phyloP scores from a whole-genome alignment of 176 grass and related monocot genomes.

The Tillandsia fasciculata region DNA sequence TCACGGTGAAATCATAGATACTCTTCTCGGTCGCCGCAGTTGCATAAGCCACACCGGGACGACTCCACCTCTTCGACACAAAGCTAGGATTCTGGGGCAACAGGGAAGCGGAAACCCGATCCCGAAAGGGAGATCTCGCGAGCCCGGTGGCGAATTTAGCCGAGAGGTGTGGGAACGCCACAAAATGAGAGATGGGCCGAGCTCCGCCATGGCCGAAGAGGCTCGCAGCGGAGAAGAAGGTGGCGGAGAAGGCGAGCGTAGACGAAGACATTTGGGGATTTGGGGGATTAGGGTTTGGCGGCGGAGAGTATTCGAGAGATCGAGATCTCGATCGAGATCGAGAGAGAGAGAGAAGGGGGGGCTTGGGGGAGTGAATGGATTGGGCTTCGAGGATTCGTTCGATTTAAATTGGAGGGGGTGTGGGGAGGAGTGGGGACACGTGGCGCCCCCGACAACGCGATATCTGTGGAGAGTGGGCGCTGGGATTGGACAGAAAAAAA shows the following conservation, averaged over 20 bases:
- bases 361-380: too few species aligned
- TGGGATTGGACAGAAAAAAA: too few species aligned
- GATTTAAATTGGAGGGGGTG: too few species aligned
- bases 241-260: not conserved
- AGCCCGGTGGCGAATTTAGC: not conserved
- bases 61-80: conserved; percentile 10
- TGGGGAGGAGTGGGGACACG: too few species aligned
- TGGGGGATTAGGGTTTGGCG: not conserved
- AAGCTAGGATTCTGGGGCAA: not conserved
- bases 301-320: too few species aligned
- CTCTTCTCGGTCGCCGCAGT: conserved; percentile 71
- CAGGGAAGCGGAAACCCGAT: not conserved
- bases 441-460: too few species aligned
- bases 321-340: too few species aligned
- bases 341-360: too few species aligned
- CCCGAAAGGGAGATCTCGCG: not conserved
- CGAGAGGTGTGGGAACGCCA: not conserved
- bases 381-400: too few species aligned
- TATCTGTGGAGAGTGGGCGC: too few species aligned
- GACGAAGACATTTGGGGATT: not conserved
- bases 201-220: not conserved
- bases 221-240: not conserved
- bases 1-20: conserved; percentile 75
- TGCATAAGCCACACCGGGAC: conserved; percentile 59
- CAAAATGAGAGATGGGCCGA: not conserved